Evolutionary conservation across 768 basidiomycete species (phyloP).

Genomic region (Suillus variegatus): DNA sequence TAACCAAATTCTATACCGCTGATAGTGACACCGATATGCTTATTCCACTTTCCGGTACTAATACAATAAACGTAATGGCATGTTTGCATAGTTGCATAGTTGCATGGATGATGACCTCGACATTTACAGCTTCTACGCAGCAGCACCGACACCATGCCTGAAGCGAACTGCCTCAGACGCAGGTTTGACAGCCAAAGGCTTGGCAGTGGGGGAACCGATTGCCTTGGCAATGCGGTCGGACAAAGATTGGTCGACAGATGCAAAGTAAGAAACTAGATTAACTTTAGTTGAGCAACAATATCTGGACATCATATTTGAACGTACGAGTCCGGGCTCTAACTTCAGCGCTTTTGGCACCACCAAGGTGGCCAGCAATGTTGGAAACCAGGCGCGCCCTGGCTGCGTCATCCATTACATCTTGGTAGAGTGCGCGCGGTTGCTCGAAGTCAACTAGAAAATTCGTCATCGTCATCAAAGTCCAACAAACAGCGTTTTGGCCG

Average conservation of each 20-base stretch:
- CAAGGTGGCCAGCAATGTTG: slow-evolving; percentile 68
- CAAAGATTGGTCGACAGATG: slow-evolving; percentile 72
- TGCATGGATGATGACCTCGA: neutral
- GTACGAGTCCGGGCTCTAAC: slow-evolving; percentile 68
- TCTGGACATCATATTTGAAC: slow-evolving; percentile 28
- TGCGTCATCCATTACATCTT: slow-evolving; percentile 64
- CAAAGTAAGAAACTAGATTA: slow-evolving; percentile 70
- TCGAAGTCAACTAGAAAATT: slow-evolving; percentile 71
- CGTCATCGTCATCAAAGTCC: neutral
- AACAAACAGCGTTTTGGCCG: slow-evolving; percentile 13
- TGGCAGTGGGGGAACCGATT: slow-evolving; percentile 57
- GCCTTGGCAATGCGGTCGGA: slow-evolving; percentile 80
- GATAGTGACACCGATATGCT: neutral
- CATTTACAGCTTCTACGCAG: slow-evolving; percentile 3
- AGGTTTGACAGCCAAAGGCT: slow-evolving; percentile 61
- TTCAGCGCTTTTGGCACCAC: slow-evolving; percentile 56
- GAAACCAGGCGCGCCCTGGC: slow-evolving; percentile 61
- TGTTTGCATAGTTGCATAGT: slow-evolving; percentile 9
- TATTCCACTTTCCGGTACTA: slow-evolving; percentile 1
- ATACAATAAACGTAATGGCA: slow-evolving; percentile 1
- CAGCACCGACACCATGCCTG: slow-evolving; percentile 26
- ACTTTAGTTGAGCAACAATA: slow-evolving; percentile 2
- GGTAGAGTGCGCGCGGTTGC: slow-evolving; percentile 74
- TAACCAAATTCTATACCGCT: neutral
- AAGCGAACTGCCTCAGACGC: slow-evolving; percentile 59